These are phyloP conservation scores for Mycena haematopus DNA, from an alignment of 768 basidiomycete species.

Conservation along the genomic window DNA sequence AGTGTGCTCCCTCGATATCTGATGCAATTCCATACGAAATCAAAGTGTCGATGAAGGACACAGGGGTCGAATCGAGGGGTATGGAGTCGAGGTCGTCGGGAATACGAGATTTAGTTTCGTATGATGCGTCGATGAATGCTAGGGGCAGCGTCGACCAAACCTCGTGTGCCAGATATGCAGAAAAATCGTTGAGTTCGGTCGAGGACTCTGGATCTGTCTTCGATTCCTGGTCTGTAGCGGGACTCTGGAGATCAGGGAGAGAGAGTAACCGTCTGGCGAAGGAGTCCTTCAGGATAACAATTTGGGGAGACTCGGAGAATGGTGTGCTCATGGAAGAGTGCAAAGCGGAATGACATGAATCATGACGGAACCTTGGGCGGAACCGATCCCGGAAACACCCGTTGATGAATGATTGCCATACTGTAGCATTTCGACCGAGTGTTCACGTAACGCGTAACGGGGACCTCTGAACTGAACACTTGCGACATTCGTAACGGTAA, in stretches of 20 bases:
- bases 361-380: too few relatives aligned
- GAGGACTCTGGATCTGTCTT: conserved; percentile 26
- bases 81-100: conserved; percentile 44
- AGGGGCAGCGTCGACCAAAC: conserved; percentile 51
- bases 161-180: conserved; percentile 57
- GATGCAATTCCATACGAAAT: conserved; percentile 52
- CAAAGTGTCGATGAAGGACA: conserved; percentile 55
- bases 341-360: neutral
- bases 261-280: conserved; percentile 50
- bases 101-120: conserved; percentile 40
- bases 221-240: conserved; percentile 20
- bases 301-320: conserved; percentile 30
- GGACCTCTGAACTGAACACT: too few relatives aligned
- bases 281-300: conserved; percentile 50
- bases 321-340: neutral
- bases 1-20: conserved; percentile 48
- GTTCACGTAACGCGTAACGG: too few relatives aligned
- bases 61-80: conserved; percentile 46
- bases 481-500: too few relatives aligned
- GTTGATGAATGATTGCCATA: too few relatives aligned
- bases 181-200: conserved; percentile 57
- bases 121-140: conserved; percentile 43
- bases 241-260: conserved; percentile 30
- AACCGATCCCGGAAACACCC: neutral
- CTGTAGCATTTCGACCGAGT: too few relatives aligned